Conservation (phyloP, 179 eudicot species). For the Vitellaria paradoxa region DNA sequence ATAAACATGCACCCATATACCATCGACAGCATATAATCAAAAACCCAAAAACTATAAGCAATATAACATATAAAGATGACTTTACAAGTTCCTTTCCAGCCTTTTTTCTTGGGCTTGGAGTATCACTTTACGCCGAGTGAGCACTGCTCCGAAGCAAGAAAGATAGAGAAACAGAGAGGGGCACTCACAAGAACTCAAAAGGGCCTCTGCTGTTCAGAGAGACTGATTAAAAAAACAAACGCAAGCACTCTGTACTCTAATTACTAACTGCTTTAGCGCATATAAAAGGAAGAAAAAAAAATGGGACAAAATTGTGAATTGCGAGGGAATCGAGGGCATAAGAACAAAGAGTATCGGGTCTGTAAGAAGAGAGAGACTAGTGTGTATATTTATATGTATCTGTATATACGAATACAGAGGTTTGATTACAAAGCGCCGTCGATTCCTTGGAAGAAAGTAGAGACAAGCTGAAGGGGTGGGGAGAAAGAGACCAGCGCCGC, state of each 20-base stretch:
- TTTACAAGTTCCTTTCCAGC: not conserved
- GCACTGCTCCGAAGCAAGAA: slow-evolving; percentile 10
- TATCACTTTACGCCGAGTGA: not conserved
- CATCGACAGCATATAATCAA: not conserved
- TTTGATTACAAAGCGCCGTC: slow-evolving; percentile 14
- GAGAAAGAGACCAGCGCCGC: not conserved
- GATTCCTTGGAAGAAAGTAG: not conserved
- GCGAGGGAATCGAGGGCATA: slow-evolving; percentile 3
- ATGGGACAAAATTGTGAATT: slow-evolving; percentile 8
- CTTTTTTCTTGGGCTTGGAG: not conserved
- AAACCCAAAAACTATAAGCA: not conserved
- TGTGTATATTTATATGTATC: not conserved
- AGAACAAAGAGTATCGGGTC: not conserved
- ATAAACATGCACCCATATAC: not conserved
- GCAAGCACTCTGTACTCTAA: not conserved
- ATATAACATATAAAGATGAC: not conserved
- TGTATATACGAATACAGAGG: not conserved
- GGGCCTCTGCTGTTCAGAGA: slow-evolving; percentile 2
- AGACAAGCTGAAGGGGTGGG: not conserved
- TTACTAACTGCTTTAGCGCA: not conserved
- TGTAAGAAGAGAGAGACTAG: not conserved
- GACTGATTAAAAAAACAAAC: not conserved
- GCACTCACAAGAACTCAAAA: not conserved
- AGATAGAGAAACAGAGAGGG: slow-evolving; percentile 9
- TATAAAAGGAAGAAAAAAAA: not conserved